Evolutionary conservation across 192 early-diverging fungal genomes (phyloP), one percentile per base, ranked within the genome.

Genomic region (Umbelopsis sp.): DNA sequence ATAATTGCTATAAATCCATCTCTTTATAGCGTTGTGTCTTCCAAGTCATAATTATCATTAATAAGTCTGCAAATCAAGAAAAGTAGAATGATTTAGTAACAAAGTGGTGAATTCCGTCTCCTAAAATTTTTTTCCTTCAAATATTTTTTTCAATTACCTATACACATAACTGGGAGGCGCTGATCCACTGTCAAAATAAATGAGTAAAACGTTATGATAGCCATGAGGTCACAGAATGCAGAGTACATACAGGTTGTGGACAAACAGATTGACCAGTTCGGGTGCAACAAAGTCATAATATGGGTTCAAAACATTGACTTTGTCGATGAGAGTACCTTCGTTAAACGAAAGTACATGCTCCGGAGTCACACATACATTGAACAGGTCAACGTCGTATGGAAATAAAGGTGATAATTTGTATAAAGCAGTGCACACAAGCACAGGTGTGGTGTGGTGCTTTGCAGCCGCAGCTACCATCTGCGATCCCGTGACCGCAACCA

Each of bases 281-380:
- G 97, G 96, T 21, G 86, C 85, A 5, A 99, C 94, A 80, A 94
- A 99, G 79, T 97, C 96, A 73, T 92, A 97, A 67, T 87, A 85
- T 4, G 96, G 94, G 75, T 93, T 95, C n/a, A 88, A 83, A 11
- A 95, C 85, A 15, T 95, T 91, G 20, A 91, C 90, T 22, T 88
- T 84, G 46, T 92, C 89, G 35, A 95, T 89, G 52, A 95, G 80
- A 9, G 89, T 87, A 85, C 88, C 92, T 61, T 93, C 89, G 49
- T 91, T 86, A 74, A 94, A 95, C n/a, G 79, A 83, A 76, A 92
- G 81, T 13, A 97, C 91, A 15, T 86, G 75, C 64, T 96, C 92
- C 0, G 97, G 95, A 45, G 90, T 88, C 25, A 90, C 84, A 7
- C 83, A 79, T 12, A 92, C 81, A 68, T 94, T 94, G 71, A 93